Evolutionary conservation across 225 moss, liverwort and hornwort species (phyloP).

Genomic region (Thuidium tamariscinum): DNA sequence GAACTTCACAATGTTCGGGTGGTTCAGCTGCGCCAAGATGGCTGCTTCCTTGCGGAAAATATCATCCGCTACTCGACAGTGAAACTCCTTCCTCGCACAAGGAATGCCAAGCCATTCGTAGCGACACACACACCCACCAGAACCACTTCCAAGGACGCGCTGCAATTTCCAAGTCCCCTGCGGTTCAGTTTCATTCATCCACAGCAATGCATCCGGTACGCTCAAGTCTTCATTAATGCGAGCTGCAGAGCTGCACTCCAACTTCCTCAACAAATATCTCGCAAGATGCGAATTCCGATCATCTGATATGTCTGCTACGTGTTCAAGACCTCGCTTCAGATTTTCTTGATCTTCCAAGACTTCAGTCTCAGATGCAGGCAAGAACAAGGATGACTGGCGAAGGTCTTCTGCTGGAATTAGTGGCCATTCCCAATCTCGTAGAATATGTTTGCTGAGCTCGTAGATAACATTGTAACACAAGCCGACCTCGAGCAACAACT

Average conservation of each 20-base stretch:
- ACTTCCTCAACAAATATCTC: background rate
- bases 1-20: background rate
- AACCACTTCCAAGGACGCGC: background rate
- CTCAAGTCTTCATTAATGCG: background rate
- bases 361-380: background rate
- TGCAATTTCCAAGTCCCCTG: background rate
- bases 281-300: background rate
- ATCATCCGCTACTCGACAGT: background rate
- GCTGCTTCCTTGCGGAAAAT: background rate
- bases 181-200: background rate
- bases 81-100: background rate
- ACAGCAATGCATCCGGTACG: background rate
- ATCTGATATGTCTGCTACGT: background rate
- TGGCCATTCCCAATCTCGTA: background rate
- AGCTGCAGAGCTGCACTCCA: background rate
- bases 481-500: too few species aligned
- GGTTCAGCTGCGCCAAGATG: background rate
- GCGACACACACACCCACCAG: background rate
- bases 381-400: background rate
- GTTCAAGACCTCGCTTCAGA: background rate
- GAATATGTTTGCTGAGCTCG: background rate
- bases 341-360: background rate
- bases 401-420: background rate
- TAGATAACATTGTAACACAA: background rate
- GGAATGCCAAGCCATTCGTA: background rate